These are phyloP conservation scores for Senecio squalidus DNA, from an alignment of 140 eudicot species.

Conservation along the genomic window DNA sequence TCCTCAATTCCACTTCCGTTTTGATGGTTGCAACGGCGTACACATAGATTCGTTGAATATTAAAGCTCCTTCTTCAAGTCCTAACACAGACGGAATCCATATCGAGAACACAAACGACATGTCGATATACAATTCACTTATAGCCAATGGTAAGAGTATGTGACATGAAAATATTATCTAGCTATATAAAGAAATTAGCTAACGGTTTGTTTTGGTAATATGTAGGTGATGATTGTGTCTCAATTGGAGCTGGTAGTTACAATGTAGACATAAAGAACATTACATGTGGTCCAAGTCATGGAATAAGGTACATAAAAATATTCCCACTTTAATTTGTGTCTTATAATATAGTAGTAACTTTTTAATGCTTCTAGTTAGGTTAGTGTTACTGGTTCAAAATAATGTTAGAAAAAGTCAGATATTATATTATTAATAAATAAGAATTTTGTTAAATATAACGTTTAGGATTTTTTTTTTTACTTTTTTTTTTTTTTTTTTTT, in stretches of 20 bases:
- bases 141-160: slow-evolving; percentile 51
- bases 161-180: background rate
- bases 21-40: slow-evolving; percentile 61
- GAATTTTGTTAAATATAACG: background rate
- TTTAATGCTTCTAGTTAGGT: background rate
- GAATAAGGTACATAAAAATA: slow-evolving; percentile 59
- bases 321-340: slow-evolving; percentile 19
- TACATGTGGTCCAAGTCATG: slow-evolving; percentile 96
- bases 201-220: background rate
- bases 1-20: slow-evolving; percentile 76
- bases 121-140: slow-evolving; percentile 52
- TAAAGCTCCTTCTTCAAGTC: slow-evolving; percentile 67
- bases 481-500: no score
- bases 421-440: background rate
- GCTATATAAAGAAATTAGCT: background rate
- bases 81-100: slow-evolving; percentile 94
- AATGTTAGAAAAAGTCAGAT: background rate
- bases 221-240: slow-evolving; percentile 93
- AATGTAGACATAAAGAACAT: slow-evolving; percentile 87
- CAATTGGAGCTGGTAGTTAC: slow-evolving; percentile 86
- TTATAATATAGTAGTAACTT: slow-evolving; percentile 12
- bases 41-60: slow-evolving; percentile 52
- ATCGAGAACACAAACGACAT: slow-evolving; percentile 74
- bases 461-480: no score
- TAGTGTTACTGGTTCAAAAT: slow-evolving; percentile 12